Base-by-base conservation (phyloP, 768 basidiomycete genomes). In the Mycena galericulata region DNA sequence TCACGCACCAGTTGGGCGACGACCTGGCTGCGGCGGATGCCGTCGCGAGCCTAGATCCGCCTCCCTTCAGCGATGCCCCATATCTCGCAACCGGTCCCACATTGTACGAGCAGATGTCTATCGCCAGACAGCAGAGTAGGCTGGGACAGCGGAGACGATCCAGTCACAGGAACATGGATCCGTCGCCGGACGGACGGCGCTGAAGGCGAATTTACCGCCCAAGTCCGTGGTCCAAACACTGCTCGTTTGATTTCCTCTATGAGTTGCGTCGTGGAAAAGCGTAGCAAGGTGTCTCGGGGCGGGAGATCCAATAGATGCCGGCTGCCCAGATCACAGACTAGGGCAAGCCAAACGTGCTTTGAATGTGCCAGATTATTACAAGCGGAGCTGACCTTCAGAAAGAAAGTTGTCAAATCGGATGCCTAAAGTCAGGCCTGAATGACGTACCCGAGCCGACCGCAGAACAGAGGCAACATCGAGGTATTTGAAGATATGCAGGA, bases 51-150 rank as follows among this genome's bases (percentile, higher is more conserved):
- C 62, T 53, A 63, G 34, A 63, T 26, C 26, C 30, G 62, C 41
- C 62, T 29, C n/a, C 32, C 24, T 36, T 55, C 53, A 46, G 43
- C 32, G 53, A 63, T 36, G 43, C 55, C 62, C 62, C 62, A 63
- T 32, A 63, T 55, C 47, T 63, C 62, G 53, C 62, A 63, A 14
- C 53, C 53, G 18, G 53, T 54, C 50, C 51, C 61, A 22, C 62
- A 41, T 36, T 18, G 15, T 26, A 63, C 51, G 30, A 54, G 62
- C 1, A 63, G 62, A 22, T 55, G 62, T 38, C 22, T 55, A 30
- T 63, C 53, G 29, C 62, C 62, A n/a, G 43, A 45, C 4, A 63
- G 43, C 3, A 63, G 53, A 36, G 53, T 51, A 55, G 62, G 53
- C 22, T 63, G 41, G 30, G 27, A 55, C n/a, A 43, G 30, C n/a